These are phyloP conservation scores for Bipolaris bicolor DNA, from an alignment of 2,329 filamentous ascomycete species.

Conservation along the genomic window DNA sequence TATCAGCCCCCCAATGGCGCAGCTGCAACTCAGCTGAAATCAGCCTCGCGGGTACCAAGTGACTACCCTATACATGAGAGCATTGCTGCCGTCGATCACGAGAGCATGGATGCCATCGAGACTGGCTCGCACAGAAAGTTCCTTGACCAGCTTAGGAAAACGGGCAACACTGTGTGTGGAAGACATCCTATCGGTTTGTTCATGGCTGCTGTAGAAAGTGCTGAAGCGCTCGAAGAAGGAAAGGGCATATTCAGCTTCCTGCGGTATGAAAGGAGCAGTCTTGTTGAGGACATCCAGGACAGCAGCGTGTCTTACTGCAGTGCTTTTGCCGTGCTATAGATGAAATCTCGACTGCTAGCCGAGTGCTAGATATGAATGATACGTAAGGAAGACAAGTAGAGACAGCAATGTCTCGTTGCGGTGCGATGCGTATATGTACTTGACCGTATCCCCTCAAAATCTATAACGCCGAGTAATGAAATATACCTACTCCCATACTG, in stretches of 20 bases:
- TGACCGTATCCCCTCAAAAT: not conserved
- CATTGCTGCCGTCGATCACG: slow-evolving; percentile 78
- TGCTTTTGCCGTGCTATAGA: slow-evolving; percentile 72
- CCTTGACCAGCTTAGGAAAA: slow-evolving; percentile 69
- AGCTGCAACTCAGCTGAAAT: slow-evolving; percentile 37
- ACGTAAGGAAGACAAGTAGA: not conserved
- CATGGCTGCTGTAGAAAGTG: slow-evolving; percentile 82
- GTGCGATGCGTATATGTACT: not conserved
- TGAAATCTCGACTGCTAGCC: not conserved
- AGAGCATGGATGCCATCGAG: slow-evolving; percentile 84
- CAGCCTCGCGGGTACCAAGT: slow-evolving; percentile 52
- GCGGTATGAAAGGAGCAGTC: slow-evolving; percentile 82
- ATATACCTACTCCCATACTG: not conserved
- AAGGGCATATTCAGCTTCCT: slow-evolving; percentile 75
- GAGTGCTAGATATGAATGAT: not conserved
- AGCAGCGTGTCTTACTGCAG: slow-evolving; percentile 96
- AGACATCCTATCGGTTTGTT: slow-evolving; percentile 92
- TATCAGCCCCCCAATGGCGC: slow-evolving; percentile 65
- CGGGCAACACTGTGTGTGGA: slow-evolving; percentile 91
- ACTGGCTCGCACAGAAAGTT: slow-evolving; percentile 75
- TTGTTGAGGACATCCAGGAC: slow-evolving; percentile 70
- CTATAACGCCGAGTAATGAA: slow-evolving; percentile 1
- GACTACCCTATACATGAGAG: slow-evolving; percentile 76
- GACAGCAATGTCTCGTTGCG: not conserved
- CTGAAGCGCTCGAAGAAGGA: slow-evolving; percentile 55